Percentiles rank a stretch among this genome's conserved stretches.
Conservation (phyloP, 2,329 filamentous ascomycete genomes). For the Verticillium zaregamsianum region DNA sequence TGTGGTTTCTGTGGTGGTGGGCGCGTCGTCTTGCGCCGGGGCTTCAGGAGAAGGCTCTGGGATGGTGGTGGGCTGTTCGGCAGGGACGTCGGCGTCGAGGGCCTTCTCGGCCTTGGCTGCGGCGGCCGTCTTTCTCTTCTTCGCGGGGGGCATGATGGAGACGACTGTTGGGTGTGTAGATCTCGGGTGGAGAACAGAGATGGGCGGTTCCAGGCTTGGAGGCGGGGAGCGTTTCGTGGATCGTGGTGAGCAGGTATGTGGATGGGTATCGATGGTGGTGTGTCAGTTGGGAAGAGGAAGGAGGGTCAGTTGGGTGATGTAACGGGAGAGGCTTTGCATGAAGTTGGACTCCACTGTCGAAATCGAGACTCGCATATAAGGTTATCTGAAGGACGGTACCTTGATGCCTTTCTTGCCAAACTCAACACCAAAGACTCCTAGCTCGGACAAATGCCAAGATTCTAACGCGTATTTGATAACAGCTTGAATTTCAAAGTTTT, state of each 20-base stretch:
- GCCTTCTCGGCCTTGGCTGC: slow-evolving; percentile 14
- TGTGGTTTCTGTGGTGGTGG: slow-evolving; percentile 10
- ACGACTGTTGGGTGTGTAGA: not conserved
- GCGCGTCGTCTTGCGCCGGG: not conserved
- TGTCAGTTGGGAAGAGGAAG: not conserved
- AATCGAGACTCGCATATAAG: not conserved
- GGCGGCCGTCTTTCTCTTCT: slow-evolving; percentile 38
- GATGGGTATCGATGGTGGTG: not conserved
- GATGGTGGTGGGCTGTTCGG: slow-evolving; percentile 15
- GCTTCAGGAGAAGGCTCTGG: slow-evolving; percentile 14
- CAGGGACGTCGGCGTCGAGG: slow-evolving; percentile 9
- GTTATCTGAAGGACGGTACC: not conserved
- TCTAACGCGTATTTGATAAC: too few relatives aligned
- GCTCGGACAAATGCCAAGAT: too few relatives aligned
- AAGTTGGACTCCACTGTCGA: not conserved
- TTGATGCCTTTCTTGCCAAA: too few relatives aligned
- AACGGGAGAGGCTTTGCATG: not conserved
- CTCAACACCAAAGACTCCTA: too few relatives aligned
- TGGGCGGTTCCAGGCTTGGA: not conserved
- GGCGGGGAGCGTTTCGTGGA: not conserved
- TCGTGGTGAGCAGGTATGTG: not conserved
- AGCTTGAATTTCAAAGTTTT: too few relatives aligned
- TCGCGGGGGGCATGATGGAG: slow-evolving; percentile 34
- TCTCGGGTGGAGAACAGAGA: too few relatives aligned
- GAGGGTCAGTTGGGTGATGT: not conserved